Percentiles rank a stretch among this genome's conserved stretches.
Conservation (phyloP, 2,329 filamentous ascomycete genomes). For the Sporothrix curviconia region DNA sequence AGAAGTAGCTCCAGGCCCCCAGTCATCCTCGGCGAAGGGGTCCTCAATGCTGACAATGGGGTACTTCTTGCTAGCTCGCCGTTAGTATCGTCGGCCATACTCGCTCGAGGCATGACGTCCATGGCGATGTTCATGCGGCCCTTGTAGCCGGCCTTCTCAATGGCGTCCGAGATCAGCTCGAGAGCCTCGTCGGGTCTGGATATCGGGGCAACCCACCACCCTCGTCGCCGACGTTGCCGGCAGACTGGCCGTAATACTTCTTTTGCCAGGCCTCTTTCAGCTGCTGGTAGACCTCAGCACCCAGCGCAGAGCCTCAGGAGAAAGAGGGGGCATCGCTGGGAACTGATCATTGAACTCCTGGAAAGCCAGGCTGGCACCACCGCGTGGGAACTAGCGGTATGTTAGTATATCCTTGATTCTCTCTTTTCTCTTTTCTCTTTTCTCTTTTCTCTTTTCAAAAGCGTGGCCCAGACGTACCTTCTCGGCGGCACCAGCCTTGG, state of each 20-base stretch:
- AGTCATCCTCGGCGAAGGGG: slow-evolving; percentile 98
- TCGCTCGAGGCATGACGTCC: slow-evolving; percentile 98
- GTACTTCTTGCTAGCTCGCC: slow-evolving; percentile 92
- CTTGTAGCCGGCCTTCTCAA: slow-evolving; percentile 90
- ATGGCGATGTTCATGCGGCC: slow-evolving; percentile 97
- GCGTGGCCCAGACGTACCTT: slow-evolving; percentile 53
- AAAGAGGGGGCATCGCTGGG: slow-evolving; percentile 74
- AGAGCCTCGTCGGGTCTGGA: slow-evolving; percentile 97
- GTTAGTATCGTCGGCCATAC: too few relatives aligned
- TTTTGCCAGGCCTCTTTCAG: slow-evolving; percentile 95
- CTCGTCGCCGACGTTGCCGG: slow-evolving; percentile 98
- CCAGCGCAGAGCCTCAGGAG: slow-evolving; percentile 94
- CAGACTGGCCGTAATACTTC: slow-evolving; percentile 99
- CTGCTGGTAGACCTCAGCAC: slow-evolving; percentile 95
- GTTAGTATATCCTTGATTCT: not conserved
- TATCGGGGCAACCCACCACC: slow-evolving; percentile 99
- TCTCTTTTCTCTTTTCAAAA: not conserved
- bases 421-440: not conserved
- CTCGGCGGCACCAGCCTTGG: slow-evolving; percentile 84
- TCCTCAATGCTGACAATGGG: slow-evolving; percentile 98
- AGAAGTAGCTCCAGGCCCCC: slow-evolving; percentile 99
- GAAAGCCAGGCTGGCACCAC: slow-evolving; percentile 89
- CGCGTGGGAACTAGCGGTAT: slow-evolving; percentile 69
- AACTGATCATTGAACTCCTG: slow-evolving; percentile 96
- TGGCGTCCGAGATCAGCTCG: slow-evolving; percentile 88